phyloP scores from a whole-genome alignment of 345 rosid genomes.

The Populus davidiana region DNA sequence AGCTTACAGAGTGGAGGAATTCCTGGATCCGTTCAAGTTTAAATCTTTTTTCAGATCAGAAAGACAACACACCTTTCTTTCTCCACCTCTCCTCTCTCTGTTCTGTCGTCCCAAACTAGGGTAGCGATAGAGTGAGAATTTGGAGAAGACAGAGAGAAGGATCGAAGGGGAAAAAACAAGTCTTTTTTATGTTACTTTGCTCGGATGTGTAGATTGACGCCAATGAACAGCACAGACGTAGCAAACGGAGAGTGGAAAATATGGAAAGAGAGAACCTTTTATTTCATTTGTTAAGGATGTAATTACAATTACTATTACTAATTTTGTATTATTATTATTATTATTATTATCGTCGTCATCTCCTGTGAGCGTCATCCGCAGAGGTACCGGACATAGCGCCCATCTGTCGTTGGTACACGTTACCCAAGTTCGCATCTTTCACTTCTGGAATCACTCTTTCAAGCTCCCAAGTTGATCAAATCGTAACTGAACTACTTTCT shows the following conservation, averaged over 20 bases:
- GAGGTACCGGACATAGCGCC: conserved; percentile 3
- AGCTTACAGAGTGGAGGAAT: conserved; percentile 1
- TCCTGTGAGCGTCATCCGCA: neutral
- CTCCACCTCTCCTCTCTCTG: neutral
- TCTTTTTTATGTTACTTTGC: neutral
- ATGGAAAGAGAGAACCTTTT: neutral
- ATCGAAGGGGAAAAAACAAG: neutral
- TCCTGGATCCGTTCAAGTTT: neutral
- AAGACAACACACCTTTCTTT: neutral
- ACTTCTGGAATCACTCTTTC: neutral
- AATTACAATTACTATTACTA: neutral
- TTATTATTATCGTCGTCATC: neutral
- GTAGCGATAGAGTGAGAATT: neutral
- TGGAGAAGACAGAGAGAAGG: neutral
- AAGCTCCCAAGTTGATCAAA: neutral
- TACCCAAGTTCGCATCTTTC: conserved; percentile 4
- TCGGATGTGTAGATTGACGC: conserved; percentile 4
- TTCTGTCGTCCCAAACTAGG: neutral
- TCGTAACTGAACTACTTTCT: neutral
- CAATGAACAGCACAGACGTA: neutral
- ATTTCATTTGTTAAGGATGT: neutral
- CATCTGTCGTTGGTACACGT: conserved; percentile 8
- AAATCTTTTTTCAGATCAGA: conserved; percentile 10
- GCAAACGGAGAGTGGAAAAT: neutral
- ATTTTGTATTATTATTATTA: neutral